Base-by-base conservation (phyloP, 192 early-diverging fungal species). In the Linnemannia exigua region DNA sequence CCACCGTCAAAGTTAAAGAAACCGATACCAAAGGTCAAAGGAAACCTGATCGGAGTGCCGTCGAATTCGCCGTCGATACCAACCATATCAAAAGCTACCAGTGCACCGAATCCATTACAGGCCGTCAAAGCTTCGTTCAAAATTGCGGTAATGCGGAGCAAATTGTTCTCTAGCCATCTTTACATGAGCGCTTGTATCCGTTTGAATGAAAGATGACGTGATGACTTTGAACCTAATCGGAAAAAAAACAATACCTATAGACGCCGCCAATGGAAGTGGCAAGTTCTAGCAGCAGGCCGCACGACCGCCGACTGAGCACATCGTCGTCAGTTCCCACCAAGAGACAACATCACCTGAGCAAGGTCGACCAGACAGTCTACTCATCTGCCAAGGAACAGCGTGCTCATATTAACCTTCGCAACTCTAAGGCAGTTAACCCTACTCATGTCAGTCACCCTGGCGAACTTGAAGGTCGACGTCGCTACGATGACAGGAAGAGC, bases 31-130 rank as follows among this genome's bases (percentile, higher is more conserved):
- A 80, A 74, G 47, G 44, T 58, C 16, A 84, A 70, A 66, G 82
- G 82, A 3, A 85, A 72, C 38, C 41, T 76, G 38, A 85, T 85
- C 20, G 82, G 73, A 22, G 82, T 85, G n/a, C 82, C 82, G 8
- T 76, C 68, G 4, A 85, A 85, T 25, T 38, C 66, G 15, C 25
- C 75, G 4, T 33, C 14, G 3, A 16, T 22, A 25, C 3, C 41
- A 63, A 8, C 11, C 3, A 44, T 9, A 44, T 28, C 28, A 63
- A 31, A n/a, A 31, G 9, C 12, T 12, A 31, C 31, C 58, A 25
- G n/a, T n/a, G n/a, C 25, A 14, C 28, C 58, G 31, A 15, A 12
- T n/a, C 28, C 58, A 33, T 14, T 11, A 63, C 41, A 44, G 41
- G 28, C 31, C 15, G 58, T 12, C 25, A 63, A 63, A 15, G 58